These are phyloP conservation scores for Calocybe cyanea DNA, from an alignment of 768 basidiomycete species.

Conservation along the genomic window DNA sequence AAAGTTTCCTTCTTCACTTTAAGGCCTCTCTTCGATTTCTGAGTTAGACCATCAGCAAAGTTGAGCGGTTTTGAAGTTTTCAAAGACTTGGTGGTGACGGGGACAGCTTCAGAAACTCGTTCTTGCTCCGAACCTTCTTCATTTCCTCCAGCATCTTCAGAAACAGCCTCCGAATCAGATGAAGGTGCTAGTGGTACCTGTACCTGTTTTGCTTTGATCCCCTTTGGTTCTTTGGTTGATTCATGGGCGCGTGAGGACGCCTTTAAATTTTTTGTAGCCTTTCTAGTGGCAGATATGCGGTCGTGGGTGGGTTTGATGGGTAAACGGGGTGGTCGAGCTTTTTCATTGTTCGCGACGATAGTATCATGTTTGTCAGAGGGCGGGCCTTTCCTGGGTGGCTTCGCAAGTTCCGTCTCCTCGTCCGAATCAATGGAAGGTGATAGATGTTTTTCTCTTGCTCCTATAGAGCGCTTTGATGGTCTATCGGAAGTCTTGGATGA, in stretches of 20 bases:
- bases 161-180: conserved; percentile 14
- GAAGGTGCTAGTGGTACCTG: conserved; percentile 16
- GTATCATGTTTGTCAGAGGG: too few species aligned
- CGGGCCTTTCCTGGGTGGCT: too few species aligned
- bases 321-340: neutral
- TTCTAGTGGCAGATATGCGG: neutral
- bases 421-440: too few species aligned
- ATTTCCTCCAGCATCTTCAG: conserved; percentile 18
- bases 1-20: too few species aligned
- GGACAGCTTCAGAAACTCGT: too few species aligned
- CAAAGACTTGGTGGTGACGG: too few species aligned
- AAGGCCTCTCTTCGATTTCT: too few species aligned
- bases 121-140: too few species aligned
- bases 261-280: too few species aligned
- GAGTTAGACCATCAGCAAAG: neutral
- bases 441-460: too few species aligned
- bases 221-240: conserved; percentile 18
- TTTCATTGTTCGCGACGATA: neutral
- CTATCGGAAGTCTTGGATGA: conserved; percentile 7
- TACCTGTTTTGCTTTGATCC: conserved; percentile 23
- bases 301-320: neutral
- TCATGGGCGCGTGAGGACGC: neutral
- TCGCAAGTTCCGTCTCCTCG: too few species aligned
- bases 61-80: too few species aligned
- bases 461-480: conserved; percentile 13